Evolutionary conservation across 2,329 filamentous ascomycete genomes (phyloP).

Genomic region (Zymoseptoria brevis): DNA sequence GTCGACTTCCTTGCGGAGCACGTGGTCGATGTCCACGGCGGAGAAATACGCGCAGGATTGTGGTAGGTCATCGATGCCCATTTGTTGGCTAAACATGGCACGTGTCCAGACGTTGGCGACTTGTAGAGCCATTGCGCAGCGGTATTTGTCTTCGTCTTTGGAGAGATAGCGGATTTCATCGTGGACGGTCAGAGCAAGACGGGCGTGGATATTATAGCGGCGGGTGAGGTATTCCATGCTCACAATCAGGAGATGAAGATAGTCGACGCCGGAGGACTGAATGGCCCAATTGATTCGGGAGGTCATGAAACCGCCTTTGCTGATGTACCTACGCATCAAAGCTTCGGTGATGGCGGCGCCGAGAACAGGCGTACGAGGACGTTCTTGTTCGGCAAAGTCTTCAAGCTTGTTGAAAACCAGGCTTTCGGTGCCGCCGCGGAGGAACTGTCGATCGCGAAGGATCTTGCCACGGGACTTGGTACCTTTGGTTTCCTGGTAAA

Average conservation of each 20-base stretch:
- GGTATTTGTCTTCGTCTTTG: constrained; percentile 75
- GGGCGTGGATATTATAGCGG: constrained; percentile 75
- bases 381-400: constrained; percentile 92
- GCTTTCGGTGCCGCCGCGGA: constrained; percentile 92
- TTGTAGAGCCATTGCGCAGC: constrained; percentile 85
- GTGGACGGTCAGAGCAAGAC: constrained; percentile 87
- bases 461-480: constrained; percentile 68
- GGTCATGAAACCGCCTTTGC: constrained; percentile 85
- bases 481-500: constrained; percentile 88
- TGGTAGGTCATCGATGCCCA: constrained; percentile 89
- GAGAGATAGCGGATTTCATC: constrained; percentile 96
- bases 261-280: constrained; percentile 93
- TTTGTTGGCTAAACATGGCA: constrained; percentile 94
- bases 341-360: constrained; percentile 95
- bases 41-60: constrained; percentile 94
- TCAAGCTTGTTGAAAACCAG: constrained; percentile 98
- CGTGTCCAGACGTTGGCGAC: constrained; percentile 93
- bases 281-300: constrained; percentile 99
- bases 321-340: constrained; percentile 78
- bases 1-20: constrained; percentile 95
- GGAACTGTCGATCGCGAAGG: constrained; percentile 70
- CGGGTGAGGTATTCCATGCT: constrained; percentile 89
- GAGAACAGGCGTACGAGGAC: constrained; percentile 81
- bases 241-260: constrained; percentile 86
- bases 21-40: constrained; percentile 87